These are phyloP conservation scores for Coffea humblotiana DNA, from an alignment of 305 asterid species.

Conservation along the genomic window DNA sequence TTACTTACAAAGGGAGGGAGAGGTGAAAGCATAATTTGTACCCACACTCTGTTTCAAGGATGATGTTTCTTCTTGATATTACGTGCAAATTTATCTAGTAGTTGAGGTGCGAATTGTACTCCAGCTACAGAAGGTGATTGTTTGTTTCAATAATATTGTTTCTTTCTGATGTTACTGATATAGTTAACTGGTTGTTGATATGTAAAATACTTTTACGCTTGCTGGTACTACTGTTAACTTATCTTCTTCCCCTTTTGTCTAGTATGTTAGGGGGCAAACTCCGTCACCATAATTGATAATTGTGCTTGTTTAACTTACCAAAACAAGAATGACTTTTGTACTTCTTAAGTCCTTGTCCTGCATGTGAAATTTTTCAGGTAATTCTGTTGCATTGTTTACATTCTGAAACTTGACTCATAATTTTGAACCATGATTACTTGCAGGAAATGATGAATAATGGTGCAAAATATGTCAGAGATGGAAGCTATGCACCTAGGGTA, in stretches of 20 bases:
- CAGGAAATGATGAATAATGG: constrained; percentile 25
- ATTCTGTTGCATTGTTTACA: neutral
- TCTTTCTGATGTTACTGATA: neutral
- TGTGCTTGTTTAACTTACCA: neutral
- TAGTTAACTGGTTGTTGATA: neutral
- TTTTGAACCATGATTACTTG: constrained; percentile 5
- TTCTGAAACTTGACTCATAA: neutral
- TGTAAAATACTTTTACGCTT: no score
- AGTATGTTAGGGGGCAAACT: neutral
- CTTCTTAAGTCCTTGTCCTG: neutral
- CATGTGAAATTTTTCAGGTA: neutral
- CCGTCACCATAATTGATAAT: neutral
- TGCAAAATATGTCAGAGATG: constrained; percentile 9
- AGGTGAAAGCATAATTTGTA: no score
- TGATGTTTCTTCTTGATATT: no score
- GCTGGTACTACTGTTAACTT: neutral
- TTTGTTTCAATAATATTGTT: neutral
- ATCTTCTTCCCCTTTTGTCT: neutral
- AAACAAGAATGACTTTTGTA: neutral
- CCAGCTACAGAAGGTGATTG: neutral
- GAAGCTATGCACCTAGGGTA: constrained; percentile 19
- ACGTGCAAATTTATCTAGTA: no score
- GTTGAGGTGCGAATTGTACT: neutral
- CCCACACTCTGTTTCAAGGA: no score
- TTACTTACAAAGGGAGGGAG: no score